Evolutionary conservation across 805 yeast species (phyloP), one percentile per base, ranked within the genome.

Genomic region (Ogataea parapolymorpha): DNA sequence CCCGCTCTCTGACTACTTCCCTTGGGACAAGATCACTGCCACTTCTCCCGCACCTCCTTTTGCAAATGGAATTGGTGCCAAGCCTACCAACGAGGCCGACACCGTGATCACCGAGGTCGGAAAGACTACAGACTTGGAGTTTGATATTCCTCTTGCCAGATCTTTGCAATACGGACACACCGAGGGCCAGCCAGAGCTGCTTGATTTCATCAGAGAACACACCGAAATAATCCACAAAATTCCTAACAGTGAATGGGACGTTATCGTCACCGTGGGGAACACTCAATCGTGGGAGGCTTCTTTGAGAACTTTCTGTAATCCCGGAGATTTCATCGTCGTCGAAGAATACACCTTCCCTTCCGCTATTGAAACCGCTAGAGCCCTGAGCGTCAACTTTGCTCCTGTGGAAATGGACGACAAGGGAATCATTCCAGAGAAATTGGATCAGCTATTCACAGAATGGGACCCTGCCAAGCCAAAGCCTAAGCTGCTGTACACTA

Each of bases 131-230:
- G 60, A 68, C 30, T 72, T 68, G 43, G 71, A 72, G 26, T 66
- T 59, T 26, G 87, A 82, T 54, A 71, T 90, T 44, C 93, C 90
- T 40, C 75, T 93, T 53, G 72, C 85, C 16, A 76, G 85, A 56
- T 79, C 96, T n/a, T 74, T 93, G 64, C 99, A 93, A 70, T 93
- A 93, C 66, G 98, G 99, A 32, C 66, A 59, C 65, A 80, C 95
- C 42, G 79, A 75, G 47, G 99, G 99, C 39, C 86, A 82, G 48
- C 77, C 81, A 6, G 89, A 84, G 53, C 58, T 91, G 32, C 54
- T 79, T 32, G 58, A 68, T 2, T 91, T 84, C 65, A 59, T 91
- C 53, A 80, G 66, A 55, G 88, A 84, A 50, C 99, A 93, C 71
- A 84, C 87, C 34, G 64, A 74, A 44, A 39, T 68, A 13, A 66